phyloP scores from a whole-genome alignment of 2,329 filamentous ascomycete genomes.

The Arthrobotrys iridis region DNA sequence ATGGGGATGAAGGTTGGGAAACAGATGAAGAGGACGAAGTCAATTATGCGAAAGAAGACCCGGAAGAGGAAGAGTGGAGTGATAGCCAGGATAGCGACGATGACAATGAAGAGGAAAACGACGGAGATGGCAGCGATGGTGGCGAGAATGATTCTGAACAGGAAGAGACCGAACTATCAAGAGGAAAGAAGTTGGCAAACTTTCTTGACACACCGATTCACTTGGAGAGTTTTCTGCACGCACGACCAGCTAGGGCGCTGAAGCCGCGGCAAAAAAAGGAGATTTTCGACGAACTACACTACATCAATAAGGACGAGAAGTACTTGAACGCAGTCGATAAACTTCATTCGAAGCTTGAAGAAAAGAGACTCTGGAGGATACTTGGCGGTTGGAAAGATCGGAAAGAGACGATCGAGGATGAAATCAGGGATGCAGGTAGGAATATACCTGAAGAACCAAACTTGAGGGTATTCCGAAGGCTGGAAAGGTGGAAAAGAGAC shows the following conservation, averaged over 20 bases:
- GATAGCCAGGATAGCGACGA: constrained; percentile 5
- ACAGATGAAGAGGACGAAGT: constrained; percentile 38
- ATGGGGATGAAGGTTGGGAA: constrained; percentile 22
- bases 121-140: background rate
- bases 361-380: constrained; percentile 45
- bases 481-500: constrained; percentile 46
- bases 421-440: constrained; percentile 6
- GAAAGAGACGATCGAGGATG: constrained; percentile 11
- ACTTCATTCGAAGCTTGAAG: constrained; percentile 28
- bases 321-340: constrained; percentile 46
- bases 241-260: background rate
- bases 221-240: constrained; percentile 29
- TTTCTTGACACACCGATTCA: constrained; percentile 40
- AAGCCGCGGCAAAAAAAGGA: constrained; percentile 11
- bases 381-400: constrained; percentile 31
- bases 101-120: background rate
- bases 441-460: constrained; percentile 35
- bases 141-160: background rate
- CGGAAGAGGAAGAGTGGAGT: background rate
- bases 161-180: background rate
- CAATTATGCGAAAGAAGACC: background rate
- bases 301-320: constrained; percentile 43
- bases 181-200: constrained; percentile 7
- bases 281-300: constrained; percentile 41
- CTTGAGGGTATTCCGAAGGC: constrained; percentile 12